These are phyloP conservation scores for Blastobotrys apis DNA, from an alignment of 1,139 yeast species.

Conservation along the genomic window DNA sequence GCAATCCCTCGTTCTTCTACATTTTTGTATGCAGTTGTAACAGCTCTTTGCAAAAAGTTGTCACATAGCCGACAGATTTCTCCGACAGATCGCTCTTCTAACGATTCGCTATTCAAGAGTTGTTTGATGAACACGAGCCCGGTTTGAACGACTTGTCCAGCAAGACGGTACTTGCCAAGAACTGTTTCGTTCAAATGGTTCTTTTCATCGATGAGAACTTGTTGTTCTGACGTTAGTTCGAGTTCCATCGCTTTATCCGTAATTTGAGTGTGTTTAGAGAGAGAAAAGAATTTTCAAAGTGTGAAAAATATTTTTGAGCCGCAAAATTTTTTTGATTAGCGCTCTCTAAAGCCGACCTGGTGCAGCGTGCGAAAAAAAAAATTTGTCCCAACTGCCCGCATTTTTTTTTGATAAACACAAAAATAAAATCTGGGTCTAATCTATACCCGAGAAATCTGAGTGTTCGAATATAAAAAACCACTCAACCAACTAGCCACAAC, in stretches of 20 bases:
- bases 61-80: slow-evolving; percentile 83
- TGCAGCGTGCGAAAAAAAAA: not conserved
- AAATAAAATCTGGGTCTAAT: too few species aligned
- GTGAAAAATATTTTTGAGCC: not conserved
- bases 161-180: slow-evolving; percentile 77
- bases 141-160: slow-evolving; percentile 90
- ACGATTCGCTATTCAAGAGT: slow-evolving; percentile 57
- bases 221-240: slow-evolving; percentile 43
- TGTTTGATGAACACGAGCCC: slow-evolving; percentile 63
- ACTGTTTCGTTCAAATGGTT: slow-evolving; percentile 60
- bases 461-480: too few species aligned
- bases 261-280: not conserved
- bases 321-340: not conserved
- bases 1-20: slow-evolving; percentile 71
- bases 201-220: slow-evolving; percentile 63
- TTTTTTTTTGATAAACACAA: not conserved
- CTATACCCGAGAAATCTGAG: too few species aligned
- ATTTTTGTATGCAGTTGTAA: slow-evolving; percentile 28
- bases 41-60: slow-evolving; percentile 48
- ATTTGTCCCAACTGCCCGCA: not conserved
- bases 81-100: slow-evolving; percentile 47
- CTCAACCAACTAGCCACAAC: too few species aligned
- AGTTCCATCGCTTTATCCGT: slow-evolving; percentile 21
- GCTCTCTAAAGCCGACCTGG: too few species aligned
- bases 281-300: not conserved